Conservation (phyloP, 768 basidiomycete species). For the Trametes cingulata region DNA sequence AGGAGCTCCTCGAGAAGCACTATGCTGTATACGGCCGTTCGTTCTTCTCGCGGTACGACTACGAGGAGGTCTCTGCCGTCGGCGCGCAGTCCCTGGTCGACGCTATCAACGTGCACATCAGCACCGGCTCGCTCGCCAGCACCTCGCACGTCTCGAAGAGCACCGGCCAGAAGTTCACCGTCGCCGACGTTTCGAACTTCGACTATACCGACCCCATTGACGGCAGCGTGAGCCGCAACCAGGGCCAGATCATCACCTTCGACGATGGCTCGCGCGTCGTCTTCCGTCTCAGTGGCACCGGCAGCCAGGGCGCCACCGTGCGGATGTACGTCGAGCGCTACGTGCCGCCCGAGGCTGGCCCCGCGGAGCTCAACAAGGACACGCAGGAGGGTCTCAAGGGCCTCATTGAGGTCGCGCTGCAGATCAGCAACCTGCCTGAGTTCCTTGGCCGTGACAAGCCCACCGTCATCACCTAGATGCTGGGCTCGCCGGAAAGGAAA, state of each 20-base stretch:
- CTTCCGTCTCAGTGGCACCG: constrained; percentile 95
- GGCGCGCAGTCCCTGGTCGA: constrained; percentile 86
- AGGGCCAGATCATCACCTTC: constrained; percentile 93
- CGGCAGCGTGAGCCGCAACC: constrained; percentile 87
- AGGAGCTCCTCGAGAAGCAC: constrained; percentile 84
- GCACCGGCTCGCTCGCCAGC: constrained; percentile 65
- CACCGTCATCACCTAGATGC: constrained; percentile 82
- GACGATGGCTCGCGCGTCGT: constrained; percentile 91
- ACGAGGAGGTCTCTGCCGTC: constrained; percentile 94
- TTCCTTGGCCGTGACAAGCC: constrained; percentile 88
- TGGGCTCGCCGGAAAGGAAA: not conserved
- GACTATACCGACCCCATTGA: constrained; percentile 99
- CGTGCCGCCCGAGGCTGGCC: constrained; percentile 67
- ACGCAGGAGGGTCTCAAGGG: constrained; percentile 92
- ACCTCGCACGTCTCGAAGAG: constrained; percentile 67
- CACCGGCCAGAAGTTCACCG: constrained; percentile 70
- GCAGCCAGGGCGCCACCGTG: constrained; percentile 94
- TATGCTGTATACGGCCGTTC: constrained; percentile 93
- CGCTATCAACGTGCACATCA: constrained; percentile 71
- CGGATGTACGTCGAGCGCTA: constrained; percentile 96
- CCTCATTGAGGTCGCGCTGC: constrained; percentile 92
- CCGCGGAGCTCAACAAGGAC: constrained; percentile 67
- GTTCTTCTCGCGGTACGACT: constrained; percentile 99
- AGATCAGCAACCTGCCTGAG: constrained; percentile 80
- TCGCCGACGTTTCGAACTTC: constrained; percentile 82